Evolutionary conservation across 75 land plant species (phyloP), one percentile per base, ranked within the genome.

Genomic region (Chamaecyparis obtusa): DNA sequence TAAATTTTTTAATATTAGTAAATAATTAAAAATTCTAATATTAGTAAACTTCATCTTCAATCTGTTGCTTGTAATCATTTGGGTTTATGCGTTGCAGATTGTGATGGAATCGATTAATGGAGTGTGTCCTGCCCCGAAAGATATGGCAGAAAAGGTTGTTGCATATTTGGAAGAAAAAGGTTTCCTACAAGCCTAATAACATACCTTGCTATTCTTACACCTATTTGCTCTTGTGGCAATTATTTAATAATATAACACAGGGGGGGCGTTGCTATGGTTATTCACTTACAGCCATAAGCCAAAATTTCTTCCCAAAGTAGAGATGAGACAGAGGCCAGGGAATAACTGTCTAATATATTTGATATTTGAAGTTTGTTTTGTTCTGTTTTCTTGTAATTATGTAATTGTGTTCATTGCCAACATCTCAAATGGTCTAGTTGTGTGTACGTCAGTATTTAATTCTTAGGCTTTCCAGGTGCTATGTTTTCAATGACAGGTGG

Each of bases 141-240:
- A 90, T 3, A 94, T 97, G 99, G 97, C 97, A 36, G 92, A 82
- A 32, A 88, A 88, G 37, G 92, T 96, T 85, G 86, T 97, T 24
- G 87, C 91, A 30, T 97, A 92, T 91, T 76, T 97, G 90, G 94
- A 91, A 51, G 88, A 91, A 54, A 93, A 91, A 19, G 97, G 96
- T 0, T 92, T 88, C 67, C 88, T 97, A 67, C 55, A 86, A 56
- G 91, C 92, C 5, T 92, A 87, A 46, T 74, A 74, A 74, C 13
- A 36, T 1, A 74, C 32, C 9, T 74, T 74, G 76, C 14, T 74
- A 33, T 74, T 36, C 76, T 74, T 74, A 74, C 84, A 39, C 33
- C 32, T 51, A 74, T 11, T 74, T 13, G 33, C 36, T 74, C 13
- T 74, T 74, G 76, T 74, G 13, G 76, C 76, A 8, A 33, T 74